Conservation (phyloP, 2,329 filamentous ascomycete species). For the Xylaria sp. region DNA sequence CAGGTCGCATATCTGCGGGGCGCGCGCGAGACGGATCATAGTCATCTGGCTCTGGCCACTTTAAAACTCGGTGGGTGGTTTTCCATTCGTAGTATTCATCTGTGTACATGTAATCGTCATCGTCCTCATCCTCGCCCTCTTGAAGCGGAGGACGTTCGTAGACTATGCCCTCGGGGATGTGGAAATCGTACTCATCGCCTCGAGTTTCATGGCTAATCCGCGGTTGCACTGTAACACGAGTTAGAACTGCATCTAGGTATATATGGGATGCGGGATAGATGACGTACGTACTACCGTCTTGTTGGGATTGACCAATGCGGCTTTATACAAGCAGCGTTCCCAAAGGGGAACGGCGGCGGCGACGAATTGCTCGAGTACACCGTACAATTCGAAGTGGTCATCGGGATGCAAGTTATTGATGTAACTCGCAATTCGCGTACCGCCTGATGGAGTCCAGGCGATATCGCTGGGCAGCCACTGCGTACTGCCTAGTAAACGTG, state of each 20-base stretch:
- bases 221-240: slow-evolving; percentile 5
- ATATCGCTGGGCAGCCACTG: slow-evolving; percentile 65
- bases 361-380: slow-evolving; percentile 56
- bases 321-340: slow-evolving; percentile 50
- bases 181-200: slow-evolving; percentile 30
- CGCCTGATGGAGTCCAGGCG: slow-evolving; percentile 52
- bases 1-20: slow-evolving; percentile 32
- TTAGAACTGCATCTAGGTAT: neutral
- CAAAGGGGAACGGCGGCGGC: slow-evolving; percentile 57
- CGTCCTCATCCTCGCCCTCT: slow-evolving; percentile 27
- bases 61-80: slow-evolving; percentile 32
- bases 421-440: slow-evolving; percentile 59
- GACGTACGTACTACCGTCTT: slow-evolving; percentile 11
- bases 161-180: slow-evolving; percentile 40
- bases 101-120: slow-evolving; percentile 28
- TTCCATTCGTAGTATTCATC: slow-evolving; percentile 38
- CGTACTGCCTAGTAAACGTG: slow-evolving; percentile 46
- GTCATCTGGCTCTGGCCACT: slow-evolving; percentile 40
- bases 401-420: slow-evolving; percentile 65
- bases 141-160: slow-evolving; percentile 27
- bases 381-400: slow-evolving; percentile 54
- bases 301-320: neutral
- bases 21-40: slow-evolving; percentile 30
- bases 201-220: slow-evolving; percentile 32
- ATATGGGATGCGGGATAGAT: neutral